Conservation (phyloP, 176 grass and related monocot genomes). For the Triticum monococcum region DNA sequence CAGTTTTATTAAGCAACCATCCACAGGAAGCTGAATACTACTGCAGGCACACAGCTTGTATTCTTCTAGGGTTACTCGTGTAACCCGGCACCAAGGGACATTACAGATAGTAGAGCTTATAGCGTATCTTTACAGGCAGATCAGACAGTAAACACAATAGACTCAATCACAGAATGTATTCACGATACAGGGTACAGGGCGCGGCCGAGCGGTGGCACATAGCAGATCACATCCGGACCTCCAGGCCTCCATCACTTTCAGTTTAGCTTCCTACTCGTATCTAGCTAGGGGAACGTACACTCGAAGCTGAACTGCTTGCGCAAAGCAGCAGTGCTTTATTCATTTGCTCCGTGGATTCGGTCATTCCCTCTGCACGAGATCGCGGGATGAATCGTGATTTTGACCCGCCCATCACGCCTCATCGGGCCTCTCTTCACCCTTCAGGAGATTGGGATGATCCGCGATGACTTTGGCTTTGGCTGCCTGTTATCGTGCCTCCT, state of each 20-base stretch:
- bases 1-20: background rate
- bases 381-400: background rate
- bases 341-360: background rate
- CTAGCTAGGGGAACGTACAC: background rate
- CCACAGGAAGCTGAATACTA: no score
- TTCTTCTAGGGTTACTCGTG: no score
- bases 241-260: background rate
- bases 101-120: no score
- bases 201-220: background rate
- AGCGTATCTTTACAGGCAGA: no score
- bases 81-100: no score
- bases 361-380: slow-evolving; percentile 31
- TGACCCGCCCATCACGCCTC: background rate
- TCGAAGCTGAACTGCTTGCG: background rate
- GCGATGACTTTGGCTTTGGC: slow-evolving; percentile 24
- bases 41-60: no score
- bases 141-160: no score
- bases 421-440: background rate
- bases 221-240: background rate
- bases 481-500: slow-evolving; percentile 18
- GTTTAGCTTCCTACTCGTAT: background rate
- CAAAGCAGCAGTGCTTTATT: background rate
- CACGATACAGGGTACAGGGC: no score
- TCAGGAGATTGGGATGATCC: slow-evolving; percentile 52
- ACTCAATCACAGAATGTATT: no score